phyloP scores from a whole-genome alignment of 1,284 basidiomycete species.

The Malassezia globosa region DNA sequence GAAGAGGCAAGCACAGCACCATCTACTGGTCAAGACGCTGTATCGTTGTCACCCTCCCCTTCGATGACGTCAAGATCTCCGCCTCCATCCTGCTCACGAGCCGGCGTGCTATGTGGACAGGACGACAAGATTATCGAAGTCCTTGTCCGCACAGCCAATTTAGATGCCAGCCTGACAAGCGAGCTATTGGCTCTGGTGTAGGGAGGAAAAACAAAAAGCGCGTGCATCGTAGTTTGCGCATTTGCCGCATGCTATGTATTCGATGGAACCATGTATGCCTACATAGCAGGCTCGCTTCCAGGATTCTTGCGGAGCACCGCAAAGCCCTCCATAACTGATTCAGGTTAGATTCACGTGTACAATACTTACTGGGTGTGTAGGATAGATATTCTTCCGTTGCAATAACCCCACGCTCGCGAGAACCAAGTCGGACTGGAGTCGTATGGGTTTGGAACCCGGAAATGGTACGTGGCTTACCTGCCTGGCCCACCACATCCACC shows the following conservation, averaged over 20 bases:
- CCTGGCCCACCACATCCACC: slow-evolving; percentile 45
- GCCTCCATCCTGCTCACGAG: too few species aligned
- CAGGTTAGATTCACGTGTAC: slow-evolving; percentile 32
- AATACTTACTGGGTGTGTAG: slow-evolving; percentile 78
- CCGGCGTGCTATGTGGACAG: too few species aligned
- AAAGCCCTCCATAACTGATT: slow-evolving; percentile 33
- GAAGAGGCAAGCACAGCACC: neutral
- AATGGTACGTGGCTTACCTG: slow-evolving; percentile 48
- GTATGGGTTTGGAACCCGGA: slow-evolving; percentile 61
- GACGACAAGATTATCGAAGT: slow-evolving; percentile 12
- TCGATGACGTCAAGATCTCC: too few species aligned
- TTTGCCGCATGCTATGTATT: neutral
- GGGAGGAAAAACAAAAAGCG: neutral
- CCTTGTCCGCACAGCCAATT: slow-evolving; percentile 6
- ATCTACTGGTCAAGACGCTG: neutral
- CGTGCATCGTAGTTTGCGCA: neutral
- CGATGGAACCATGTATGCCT: neutral
- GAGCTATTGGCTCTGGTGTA: slow-evolving; percentile 10
- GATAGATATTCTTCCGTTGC: slow-evolving; percentile 94
- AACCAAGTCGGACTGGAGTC: slow-evolving; percentile 85
- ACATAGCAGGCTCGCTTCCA: slow-evolving; percentile 43
- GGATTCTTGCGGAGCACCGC: slow-evolving; percentile 49
- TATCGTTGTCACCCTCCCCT: neutral
- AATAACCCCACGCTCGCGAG: slow-evolving; percentile 83
- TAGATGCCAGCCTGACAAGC: slow-evolving; percentile 10